phyloP scores from a whole-genome alignment of 2,329 filamentous ascomycete species.

The Aspergillus uvarum region DNA sequence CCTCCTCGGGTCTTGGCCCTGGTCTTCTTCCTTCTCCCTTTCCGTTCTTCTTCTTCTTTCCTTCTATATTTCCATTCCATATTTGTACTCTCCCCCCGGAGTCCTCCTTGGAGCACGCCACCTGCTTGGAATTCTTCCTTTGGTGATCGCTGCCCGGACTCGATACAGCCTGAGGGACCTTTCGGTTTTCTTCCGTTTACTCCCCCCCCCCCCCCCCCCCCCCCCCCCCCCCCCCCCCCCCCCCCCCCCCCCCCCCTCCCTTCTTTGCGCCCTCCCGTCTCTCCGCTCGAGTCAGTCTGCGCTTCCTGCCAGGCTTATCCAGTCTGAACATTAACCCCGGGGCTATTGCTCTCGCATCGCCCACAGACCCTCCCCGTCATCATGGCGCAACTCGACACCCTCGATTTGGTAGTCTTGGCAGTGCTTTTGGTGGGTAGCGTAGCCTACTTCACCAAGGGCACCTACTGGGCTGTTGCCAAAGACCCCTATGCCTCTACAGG shows the following conservation, averaged over 20 bases:
- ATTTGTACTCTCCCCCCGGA: conserved; percentile 7
- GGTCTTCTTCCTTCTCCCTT: conserved; percentile 8
- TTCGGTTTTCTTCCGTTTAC: conserved; percentile 1
- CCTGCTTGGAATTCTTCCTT: conserved; percentile 2
- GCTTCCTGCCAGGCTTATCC: background rate
- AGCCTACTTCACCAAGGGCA: conserved; percentile 98
- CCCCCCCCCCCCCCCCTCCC: conserved; percentile 10
- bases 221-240: conserved; percentile 12
- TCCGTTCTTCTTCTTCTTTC: conserved; percentile 9
- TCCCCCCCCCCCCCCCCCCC: conserved; percentile 10
- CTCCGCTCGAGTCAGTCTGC: conserved; percentile 9
- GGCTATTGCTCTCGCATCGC: conserved; percentile 4
- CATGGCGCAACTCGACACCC: conserved; percentile 94
- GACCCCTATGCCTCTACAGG: conserved; percentile 82
- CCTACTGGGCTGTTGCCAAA: conserved; percentile 76
- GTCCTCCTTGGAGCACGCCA: conserved; percentile 2
- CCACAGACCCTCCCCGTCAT: conserved; percentile 6
- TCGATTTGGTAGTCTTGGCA: conserved; percentile 90
- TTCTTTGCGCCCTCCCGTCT: conserved; percentile 5
- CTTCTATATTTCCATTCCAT: conserved; percentile 2
- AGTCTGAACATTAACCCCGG: background rate
- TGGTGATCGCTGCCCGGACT: conserved; percentile 9
- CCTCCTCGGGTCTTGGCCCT: conserved; percentile 2
- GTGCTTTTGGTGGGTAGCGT: conserved; percentile 80
- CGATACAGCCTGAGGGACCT: conserved; percentile 11